Base-by-base conservation (phyloP, 139 green algal genomes). In the Dunaliella primolecta region DNA sequence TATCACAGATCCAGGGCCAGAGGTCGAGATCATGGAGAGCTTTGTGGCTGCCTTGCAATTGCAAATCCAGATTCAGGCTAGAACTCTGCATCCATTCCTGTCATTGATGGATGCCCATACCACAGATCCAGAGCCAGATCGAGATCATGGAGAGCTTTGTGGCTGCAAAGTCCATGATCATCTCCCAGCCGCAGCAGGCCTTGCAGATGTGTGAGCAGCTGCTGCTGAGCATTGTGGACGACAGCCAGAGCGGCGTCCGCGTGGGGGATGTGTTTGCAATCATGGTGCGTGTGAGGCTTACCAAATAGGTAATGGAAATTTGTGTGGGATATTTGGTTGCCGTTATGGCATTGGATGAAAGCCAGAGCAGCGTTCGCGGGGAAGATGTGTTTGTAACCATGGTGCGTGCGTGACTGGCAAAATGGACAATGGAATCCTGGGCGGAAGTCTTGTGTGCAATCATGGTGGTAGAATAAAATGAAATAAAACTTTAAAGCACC, bases 351-450 rank as follows among this genome's bases (percentile, higher is more conserved):
- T n/a, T 80, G n/a, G 24, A 35, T 1, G 86, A 86, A 2, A 74
- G 36, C 31, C 87, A 92, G 87, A 74, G 77, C 36, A 76, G 86
- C 55, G 86, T 94, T 71, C 88, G 91, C 38, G 80, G 89, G 31
- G 89, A 86, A 37, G 91, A 93, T 81, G 90, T 94, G 78, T 94
- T 87, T 74, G 88, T 87, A 24, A 84, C 93, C 36, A 88, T 94
- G 87, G 80, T 84, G 7, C 2, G 77, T 3, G 21, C n/a, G n/a
- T n/a, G n/a, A n/a, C n/a, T n/a, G n/a, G n/a, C n/a, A n/a, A n/a
- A n/a, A n/a, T n/a, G n/a, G n/a, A n/a, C n/a, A n/a, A n/a, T n/a
- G n/a, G n/a, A n/a, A n/a, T n/a, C n/a, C n/a, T n/a, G n/a, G n/a
- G n/a, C n/a, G n/a, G n/a, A n/a, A n/a, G n/a, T n/a, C n/a, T n/a